Base-by-base conservation (phyloP, 441 rosid genomes). In the Corymbia citriodora region DNA sequence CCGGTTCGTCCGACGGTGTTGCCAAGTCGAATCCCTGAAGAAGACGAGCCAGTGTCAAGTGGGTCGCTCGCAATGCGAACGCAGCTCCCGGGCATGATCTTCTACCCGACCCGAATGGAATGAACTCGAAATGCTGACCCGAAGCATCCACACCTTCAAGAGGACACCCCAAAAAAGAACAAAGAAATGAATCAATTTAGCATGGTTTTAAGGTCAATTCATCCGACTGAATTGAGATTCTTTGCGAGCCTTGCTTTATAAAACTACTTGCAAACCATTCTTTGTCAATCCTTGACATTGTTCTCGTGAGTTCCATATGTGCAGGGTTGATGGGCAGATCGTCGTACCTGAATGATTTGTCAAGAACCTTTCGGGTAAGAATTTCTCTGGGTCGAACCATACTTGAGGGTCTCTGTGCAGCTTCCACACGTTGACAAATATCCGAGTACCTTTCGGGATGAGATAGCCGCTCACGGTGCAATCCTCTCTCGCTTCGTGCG, bases 51-150 rank as follows among this genome's bases (percentile, higher is more conserved):
- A 93, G 50, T 1, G 92, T 90, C 88, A 94, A 59, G 7, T 92
- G 93, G 61, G 93, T 87, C 27, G 92, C 85, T 83, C 90, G 94
- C 53, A 93, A 14, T 8, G 92, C 95, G 2, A 92, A 88, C 27
- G 88, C 90, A 8, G 93, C 82, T 21, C 94, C 96, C 3, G 96
- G 95, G 87, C 96, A 94, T 0, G 93, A 90, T 59, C 94, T 88
- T 87, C 96, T 94, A 4, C 96, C 95, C 1, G 91, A 92, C 21
- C 95, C 91, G 17, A 95, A 95, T 0, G 96, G 95, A 12, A 95
- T 89, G 82, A 83, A 91, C 90, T 91, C 94, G 14, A 93, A 93
- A 61, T 93, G 89, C 17, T 92, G 92, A 23, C 92, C 93, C 14
- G 87, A 92, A 10, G 90, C 87, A 90, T 94, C 95, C 9, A 91